Conservation (phyloP, 148 eudicot genomes). For the Rhododendron ovatum region DNA sequence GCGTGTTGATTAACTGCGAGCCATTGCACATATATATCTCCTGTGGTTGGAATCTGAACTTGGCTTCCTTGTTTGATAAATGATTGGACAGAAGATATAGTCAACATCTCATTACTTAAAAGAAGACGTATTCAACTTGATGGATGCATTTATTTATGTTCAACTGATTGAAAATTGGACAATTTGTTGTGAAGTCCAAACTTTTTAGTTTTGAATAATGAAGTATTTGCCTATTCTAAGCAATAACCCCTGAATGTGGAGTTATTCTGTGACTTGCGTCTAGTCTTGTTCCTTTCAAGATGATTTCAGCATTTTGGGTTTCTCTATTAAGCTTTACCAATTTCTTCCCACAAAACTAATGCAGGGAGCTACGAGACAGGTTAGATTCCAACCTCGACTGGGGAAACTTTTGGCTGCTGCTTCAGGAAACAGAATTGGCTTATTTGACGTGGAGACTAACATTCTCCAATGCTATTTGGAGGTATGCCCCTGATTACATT, state of each 20-base stretch:
- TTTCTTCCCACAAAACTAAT: not conserved
- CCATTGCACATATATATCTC: not conserved
- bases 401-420: slow-evolving; percentile 10
- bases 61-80: not conserved
- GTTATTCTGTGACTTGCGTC: not conserved
- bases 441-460: slow-evolving; percentile 11
- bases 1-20: not conserved
- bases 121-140: not conserved
- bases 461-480: not conserved
- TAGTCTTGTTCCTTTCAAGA: not conserved
- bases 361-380: slow-evolving; percentile 10
- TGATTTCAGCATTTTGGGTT: not conserved
- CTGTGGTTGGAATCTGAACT: not conserved
- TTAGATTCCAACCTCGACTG: slow-evolving; percentile 8
- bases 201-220: not conserved
- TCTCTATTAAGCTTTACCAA: not conserved
- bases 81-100: not conserved
- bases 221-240: not conserved
- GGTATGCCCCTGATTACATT: slow-evolving; percentile 1
- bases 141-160: not conserved
- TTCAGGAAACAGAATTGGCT: not conserved
- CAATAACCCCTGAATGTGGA: not conserved
- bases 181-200: not conserved
- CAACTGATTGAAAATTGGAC: not conserved
- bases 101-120: not conserved